Evolutionary conservation across 495 filamentous ascomycete genomes (phyloP).

Genomic region (Evernia prunastri): DNA sequence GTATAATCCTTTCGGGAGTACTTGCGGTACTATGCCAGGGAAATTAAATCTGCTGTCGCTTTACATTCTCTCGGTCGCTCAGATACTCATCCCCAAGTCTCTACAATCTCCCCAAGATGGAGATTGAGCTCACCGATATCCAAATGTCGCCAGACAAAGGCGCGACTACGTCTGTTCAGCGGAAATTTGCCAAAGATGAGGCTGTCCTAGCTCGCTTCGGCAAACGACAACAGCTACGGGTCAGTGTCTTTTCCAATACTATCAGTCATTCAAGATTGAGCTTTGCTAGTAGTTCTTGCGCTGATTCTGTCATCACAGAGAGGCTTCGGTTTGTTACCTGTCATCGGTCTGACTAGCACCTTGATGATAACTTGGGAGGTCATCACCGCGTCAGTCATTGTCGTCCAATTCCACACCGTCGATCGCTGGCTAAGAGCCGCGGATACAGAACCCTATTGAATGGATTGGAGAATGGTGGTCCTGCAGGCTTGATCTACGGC

Average conservation of each 20-base stretch:
- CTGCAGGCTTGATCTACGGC: conserved; percentile 47
- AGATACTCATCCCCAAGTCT: too few species aligned
- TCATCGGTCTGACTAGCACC: conserved; percentile 44
- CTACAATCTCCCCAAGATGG: neutral
- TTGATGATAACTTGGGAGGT: conserved; percentile 47
- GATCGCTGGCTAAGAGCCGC: neutral
- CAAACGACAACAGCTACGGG: conserved; percentile 17
- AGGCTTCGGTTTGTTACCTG: conserved; percentile 43
- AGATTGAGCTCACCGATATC: too few species aligned
- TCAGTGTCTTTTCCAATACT: conserved; percentile 1
- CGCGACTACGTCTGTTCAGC: neutral
- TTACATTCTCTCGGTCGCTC: too few species aligned
- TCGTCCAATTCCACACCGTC: neutral
- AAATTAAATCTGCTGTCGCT: too few species aligned
- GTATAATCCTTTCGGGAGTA: too few species aligned
- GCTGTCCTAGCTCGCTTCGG: conserved; percentile 18
- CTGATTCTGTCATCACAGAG: conserved; percentile 32
- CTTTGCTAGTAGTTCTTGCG: too few species aligned
- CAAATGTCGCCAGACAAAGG: neutral
- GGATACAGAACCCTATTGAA: conserved; percentile 7
- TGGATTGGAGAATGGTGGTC: conserved; percentile 38
- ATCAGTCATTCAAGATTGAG: too few species aligned
- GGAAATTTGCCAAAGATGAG: neutral
- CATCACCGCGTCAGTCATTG: conserved; percentile 10
- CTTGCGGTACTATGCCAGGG: too few species aligned